phyloP scores from a whole-genome alignment of 2,329 filamentous ascomycete genomes.

The Colletotrichum gloeosporioides region DNA sequence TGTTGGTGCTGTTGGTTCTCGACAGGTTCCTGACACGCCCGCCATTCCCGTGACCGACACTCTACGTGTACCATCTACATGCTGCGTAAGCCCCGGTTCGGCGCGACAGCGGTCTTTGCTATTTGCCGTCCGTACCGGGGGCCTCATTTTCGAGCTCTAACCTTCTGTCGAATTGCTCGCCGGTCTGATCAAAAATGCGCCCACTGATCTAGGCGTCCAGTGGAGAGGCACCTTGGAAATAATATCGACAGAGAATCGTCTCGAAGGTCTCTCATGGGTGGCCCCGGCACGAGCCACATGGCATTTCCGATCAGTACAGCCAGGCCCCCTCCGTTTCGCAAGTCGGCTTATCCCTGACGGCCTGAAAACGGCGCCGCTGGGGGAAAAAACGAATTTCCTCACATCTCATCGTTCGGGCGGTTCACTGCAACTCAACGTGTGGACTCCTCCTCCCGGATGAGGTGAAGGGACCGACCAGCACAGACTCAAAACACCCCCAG shows the following conservation, averaged over 20 bases:
- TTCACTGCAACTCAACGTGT: background rate
- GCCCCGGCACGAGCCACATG: conserved; percentile 13
- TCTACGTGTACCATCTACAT: background rate
- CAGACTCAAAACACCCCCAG: background rate
- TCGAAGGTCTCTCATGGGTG: conserved; percentile 3
- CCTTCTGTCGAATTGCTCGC: background rate
- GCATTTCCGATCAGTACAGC: background rate
- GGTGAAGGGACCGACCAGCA: background rate
- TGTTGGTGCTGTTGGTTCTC: conserved; percentile 3
- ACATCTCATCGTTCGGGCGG: background rate
- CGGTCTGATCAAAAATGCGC: background rate
- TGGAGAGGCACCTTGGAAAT: background rate
- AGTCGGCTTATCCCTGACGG: background rate
- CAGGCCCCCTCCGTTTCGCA: background rate
- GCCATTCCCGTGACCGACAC: background rate
- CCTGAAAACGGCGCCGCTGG: background rate
- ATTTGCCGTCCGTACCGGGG: background rate
- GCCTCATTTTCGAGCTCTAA: background rate
- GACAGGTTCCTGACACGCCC: background rate
- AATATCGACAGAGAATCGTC: conserved; percentile 4
- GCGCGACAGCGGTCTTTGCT: background rate
- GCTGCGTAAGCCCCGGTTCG: background rate
- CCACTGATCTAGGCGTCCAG: background rate
- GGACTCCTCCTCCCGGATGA: background rate
- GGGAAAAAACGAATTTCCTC: background rate